Percentiles rank a stretch among this genome's conserved stretches.
phyloP scores from a whole-genome alignment of 2,329 filamentous ascomycete genomes.

The Fusarium anguioides region DNA sequence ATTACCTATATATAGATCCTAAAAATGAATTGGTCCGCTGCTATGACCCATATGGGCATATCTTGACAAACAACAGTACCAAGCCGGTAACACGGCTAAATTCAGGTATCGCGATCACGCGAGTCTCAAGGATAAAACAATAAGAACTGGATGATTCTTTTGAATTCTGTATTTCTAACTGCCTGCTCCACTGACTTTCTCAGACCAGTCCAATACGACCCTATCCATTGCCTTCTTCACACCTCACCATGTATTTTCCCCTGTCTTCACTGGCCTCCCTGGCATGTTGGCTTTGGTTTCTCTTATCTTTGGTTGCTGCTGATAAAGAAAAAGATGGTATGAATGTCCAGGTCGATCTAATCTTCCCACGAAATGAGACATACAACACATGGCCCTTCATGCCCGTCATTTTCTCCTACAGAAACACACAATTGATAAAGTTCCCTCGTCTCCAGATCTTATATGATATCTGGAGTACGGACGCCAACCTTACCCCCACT shows the following conservation, averaged over 20 bases:
- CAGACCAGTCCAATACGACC: too few species aligned
- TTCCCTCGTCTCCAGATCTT: background rate
- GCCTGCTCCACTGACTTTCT: too few species aligned
- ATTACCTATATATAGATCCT: too few species aligned
- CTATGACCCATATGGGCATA: too few species aligned
- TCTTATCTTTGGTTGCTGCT: background rate
- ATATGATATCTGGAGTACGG: background rate
- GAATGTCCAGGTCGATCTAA: background rate
- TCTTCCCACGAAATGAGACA: constrained; percentile 17
- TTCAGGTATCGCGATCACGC: too few species aligned
- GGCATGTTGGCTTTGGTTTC: constrained; percentile 2
- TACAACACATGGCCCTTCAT: background rate
- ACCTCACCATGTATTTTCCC: background rate
- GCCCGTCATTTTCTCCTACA: constrained; percentile 8
- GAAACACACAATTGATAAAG: background rate
- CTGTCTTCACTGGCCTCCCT: background rate
- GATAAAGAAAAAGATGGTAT: background rate
- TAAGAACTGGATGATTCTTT: too few species aligned
- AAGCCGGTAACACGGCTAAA: too few species aligned
- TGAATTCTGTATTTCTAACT: too few species aligned
- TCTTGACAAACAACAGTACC: too few species aligned
- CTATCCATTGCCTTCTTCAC: too few species aligned
- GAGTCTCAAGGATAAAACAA: too few species aligned
- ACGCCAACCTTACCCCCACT: background rate
- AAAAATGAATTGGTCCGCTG: too few species aligned